Base-by-base conservation (phyloP, 495 filamentous ascomycete genomes). In the Cladorrhinum samala region DNA sequence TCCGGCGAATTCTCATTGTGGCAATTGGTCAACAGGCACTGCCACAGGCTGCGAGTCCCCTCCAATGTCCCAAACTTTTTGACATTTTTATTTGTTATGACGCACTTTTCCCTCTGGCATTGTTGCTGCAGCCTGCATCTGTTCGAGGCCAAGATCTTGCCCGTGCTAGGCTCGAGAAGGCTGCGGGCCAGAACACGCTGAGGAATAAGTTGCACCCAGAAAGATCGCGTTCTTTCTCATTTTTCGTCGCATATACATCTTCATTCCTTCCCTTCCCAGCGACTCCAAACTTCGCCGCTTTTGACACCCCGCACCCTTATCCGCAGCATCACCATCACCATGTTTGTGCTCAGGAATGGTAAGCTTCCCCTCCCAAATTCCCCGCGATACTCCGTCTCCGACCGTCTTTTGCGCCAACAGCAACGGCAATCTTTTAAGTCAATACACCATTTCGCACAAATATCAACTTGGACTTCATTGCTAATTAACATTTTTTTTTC, bases 261-360 rank as follows among this genome's bases (percentile, higher is more conserved):
- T 17, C 16, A 30, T 42, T 36, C 27, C 18, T 41, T 11, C 9
- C 8, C n/a, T 9, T 6, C 19, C 33, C 5, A 3, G 13, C 40
- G 21, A 41, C 20, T 14, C n/a, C 30, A n/a, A 7, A 18, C 25
- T 48, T 41, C 27, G 27, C 27, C 27, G 6, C 11, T 11, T 33
- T 33, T 33, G 6, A 33, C 27, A 33, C 27, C 27, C 27, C 27
- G 27, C 27, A 33, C 25, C 9, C 36, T 49, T 57, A 43, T 45
- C 17, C 30, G 47, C 46, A 16, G 27, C 27, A 33, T 6, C 13
- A n/a, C 21, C 47, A 41, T 25, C 59, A 54, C 36, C 47, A 65
- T 65, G 62, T 65, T 65, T 36, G 57, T 65, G 38, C 62, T 65
- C 60, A 53, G 63, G 44, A 65, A 63, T 57, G 63, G 63, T 65